These are phyloP conservation scores for Domatiomyces catenatus DNA, from an alignment of 2,329 filamentous ascomycete genomes.

Conservation along the genomic window DNA sequence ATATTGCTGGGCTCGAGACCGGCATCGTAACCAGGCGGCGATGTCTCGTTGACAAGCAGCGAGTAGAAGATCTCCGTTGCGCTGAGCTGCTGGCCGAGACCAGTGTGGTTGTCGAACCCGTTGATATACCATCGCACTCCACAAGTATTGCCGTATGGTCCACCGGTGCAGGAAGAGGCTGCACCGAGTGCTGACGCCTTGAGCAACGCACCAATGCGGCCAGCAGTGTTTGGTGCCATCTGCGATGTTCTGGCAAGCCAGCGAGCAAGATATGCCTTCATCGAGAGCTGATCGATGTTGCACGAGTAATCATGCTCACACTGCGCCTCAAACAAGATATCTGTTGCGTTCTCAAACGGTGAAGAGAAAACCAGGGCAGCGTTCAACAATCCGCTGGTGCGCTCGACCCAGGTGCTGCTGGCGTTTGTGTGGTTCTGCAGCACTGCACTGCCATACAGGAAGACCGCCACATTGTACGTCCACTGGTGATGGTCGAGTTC, in stretches of 20 bases:
- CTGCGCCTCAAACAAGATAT: slow-evolving; percentile 48
- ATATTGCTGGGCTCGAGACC: not conserved
- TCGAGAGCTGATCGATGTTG: slow-evolving; percentile 55
- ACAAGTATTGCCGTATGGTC: slow-evolving; percentile 41
- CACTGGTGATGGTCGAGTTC: slow-evolving; percentile 48
- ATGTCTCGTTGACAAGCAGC: slow-evolving; percentile 16
- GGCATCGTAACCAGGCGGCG: slow-evolving; percentile 5
- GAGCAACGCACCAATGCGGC: slow-evolving; percentile 43
- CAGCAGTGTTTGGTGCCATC: slow-evolving; percentile 44
- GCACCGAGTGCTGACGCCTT: slow-evolving; percentile 41
- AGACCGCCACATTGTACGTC: slow-evolving; percentile 50
- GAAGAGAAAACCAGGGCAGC: slow-evolving; percentile 36
- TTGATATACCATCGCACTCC: slow-evolving; percentile 47
- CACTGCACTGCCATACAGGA: slow-evolving; percentile 31
- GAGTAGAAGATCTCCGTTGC: slow-evolving; percentile 42
- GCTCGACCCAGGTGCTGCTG: slow-evolving; percentile 39
- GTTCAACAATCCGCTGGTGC: slow-evolving; percentile 41
- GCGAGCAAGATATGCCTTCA: slow-evolving; percentile 55
- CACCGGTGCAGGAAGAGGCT: slow-evolving; percentile 46
- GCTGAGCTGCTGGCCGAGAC: slow-evolving; percentile 55
- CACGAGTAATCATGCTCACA: slow-evolving; percentile 50
- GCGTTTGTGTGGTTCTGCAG: slow-evolving; percentile 41
- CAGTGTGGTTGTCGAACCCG: slow-evolving; percentile 41
- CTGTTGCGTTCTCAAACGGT: slow-evolving; percentile 26
- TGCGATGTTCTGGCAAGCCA: slow-evolving; percentile 48